Base-by-base conservation (phyloP, 495 filamentous ascomycete genomes). In the Penicillium herquei region DNA sequence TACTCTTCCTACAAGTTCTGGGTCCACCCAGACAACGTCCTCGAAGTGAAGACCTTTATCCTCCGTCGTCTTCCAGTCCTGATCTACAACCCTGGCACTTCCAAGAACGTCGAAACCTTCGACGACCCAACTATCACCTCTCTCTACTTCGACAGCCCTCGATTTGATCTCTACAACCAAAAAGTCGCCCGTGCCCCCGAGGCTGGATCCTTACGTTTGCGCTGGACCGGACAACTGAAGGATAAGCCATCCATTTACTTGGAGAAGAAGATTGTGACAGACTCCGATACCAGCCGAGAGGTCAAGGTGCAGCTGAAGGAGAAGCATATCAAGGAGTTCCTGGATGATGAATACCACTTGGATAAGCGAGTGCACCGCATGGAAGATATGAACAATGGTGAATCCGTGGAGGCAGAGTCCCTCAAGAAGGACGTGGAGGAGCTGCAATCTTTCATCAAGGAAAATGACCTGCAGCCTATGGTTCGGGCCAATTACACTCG, bases 1-100 rank as follows among this genome's bases (percentile, higher is more conserved):
- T 98, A 95, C 68, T 89, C 83, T n/a, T 90, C 91, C 21, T 85
- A 94, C 71, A 98, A 98, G 76, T 98, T 97, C 76, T 98, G 95
- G 94, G 87, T 98, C 12, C 94, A 98, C 65, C 77, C 83, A 1
- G 94, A 98, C 60, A 98, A 98, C 67, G 76, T 98, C 11, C 82
- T 98, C 47, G 94, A 98, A 73, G 89, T 96, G 57, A 97, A 97
- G 76, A 97, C 94, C 11, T 86, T 87, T 51, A 94, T 98, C 53
- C 81, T 98, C 6, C 88, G 94, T 42, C 89, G 88, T 39, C 79
- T 98, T 9, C 94, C 94, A 1, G 84, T 93, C 33, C 84, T 98
- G 10, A 86, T 98, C 35, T 98, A 96, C 70, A 97, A 94, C 65
- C 87, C 94, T 39, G 82, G 86, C 49, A 84, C 87, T 40, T 86